These are phyloP conservation scores for Solanum chmielewskii DNA, from an alignment of 257 asterid species.

Conservation along the genomic window DNA sequence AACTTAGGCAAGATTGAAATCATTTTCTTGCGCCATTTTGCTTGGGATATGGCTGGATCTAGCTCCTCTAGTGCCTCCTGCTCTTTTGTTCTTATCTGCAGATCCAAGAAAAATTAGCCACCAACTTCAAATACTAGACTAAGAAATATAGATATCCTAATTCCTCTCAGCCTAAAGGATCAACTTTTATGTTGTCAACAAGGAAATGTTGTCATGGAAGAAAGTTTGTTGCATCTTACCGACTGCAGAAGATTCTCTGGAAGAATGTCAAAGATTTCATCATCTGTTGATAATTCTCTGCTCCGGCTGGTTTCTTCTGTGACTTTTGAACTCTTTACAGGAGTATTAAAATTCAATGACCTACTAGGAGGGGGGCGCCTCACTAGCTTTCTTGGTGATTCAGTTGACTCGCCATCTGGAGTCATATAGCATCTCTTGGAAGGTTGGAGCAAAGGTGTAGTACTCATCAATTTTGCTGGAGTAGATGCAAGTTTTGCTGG, in stretches of 20 bases:
- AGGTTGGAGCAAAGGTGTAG: slow-evolving; percentile 53
- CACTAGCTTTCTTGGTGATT: slow-evolving; percentile 36
- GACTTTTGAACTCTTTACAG: slow-evolving; percentile 33
- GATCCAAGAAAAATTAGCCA: neutral
- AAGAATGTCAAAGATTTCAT: slow-evolving; percentile 42
- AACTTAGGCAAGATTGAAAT: slow-evolving; percentile 59
- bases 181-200: neutral
- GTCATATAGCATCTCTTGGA: slow-evolving; percentile 66
- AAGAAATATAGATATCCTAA: neutral
- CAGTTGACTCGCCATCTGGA: slow-evolving; percentile 38
- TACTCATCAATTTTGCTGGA: slow-evolving; percentile 47
- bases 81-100: slow-evolving; percentile 71
- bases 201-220: neutral
- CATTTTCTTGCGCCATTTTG: slow-evolving; percentile 55
- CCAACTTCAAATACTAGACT: neutral
- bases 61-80: slow-evolving; percentile 34
- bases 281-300: slow-evolving; percentile 10
- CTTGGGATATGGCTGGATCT: slow-evolving; percentile 85
- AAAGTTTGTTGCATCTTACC: slow-evolving; percentile 21
- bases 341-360: slow-evolving; percentile 66
- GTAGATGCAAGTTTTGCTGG: slow-evolving; percentile 38
- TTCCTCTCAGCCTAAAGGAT: neutral
- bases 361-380: slow-evolving; percentile 61
- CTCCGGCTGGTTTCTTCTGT: slow-evolving; percentile 11
- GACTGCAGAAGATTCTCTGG: slow-evolving; percentile 51